Percentiles rank a stretch among this genome's conserved stretches.
phyloP scores from a whole-genome alignment of 306 rosid genomes.

The Prunus campanulata region DNA sequence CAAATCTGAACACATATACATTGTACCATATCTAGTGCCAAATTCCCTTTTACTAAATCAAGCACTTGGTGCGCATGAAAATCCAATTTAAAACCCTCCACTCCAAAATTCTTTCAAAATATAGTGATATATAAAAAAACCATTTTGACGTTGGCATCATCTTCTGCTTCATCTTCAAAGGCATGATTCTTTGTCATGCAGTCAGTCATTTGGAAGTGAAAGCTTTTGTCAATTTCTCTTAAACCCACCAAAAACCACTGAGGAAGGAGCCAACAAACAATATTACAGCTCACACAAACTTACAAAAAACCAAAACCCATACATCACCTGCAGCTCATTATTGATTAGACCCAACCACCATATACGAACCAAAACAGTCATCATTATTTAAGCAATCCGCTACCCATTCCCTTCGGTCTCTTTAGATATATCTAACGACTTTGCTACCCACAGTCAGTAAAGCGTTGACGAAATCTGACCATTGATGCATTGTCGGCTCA shows the following conservation, averaged over 20 bases:
- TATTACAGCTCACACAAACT: constrained; percentile 33
- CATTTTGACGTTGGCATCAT: constrained; percentile 33
- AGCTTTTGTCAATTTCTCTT: constrained; percentile 10
- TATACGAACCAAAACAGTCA: neutral
- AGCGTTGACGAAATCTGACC: too few relatives aligned
- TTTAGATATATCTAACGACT: neutral
- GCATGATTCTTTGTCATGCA: neutral
- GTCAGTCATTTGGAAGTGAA: neutral
- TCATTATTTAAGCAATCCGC: constrained; percentile 1
- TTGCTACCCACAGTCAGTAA: too few relatives aligned
- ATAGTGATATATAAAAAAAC: constrained; percentile 1
- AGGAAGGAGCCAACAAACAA: neutral
- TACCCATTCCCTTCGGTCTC: constrained; percentile 3
- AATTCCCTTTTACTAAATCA: neutral
- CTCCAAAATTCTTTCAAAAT: neutral
- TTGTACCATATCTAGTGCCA: neutral
- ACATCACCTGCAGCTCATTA: constrained; percentile 20
- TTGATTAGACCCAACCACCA: constrained; percentile 37
- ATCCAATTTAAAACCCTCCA: constrained; percentile 1
- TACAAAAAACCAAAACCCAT: constrained; percentile 16
- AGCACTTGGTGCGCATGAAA: neutral
- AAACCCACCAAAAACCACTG: constrained; percentile 19
- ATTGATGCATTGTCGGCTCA: too few relatives aligned
- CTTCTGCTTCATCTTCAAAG: neutral
- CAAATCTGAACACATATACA: neutral